These are phyloP conservation scores for Rubia tinctorum DNA, from an alignment of 305 asterid species.

Conservation along the genomic window DNA sequence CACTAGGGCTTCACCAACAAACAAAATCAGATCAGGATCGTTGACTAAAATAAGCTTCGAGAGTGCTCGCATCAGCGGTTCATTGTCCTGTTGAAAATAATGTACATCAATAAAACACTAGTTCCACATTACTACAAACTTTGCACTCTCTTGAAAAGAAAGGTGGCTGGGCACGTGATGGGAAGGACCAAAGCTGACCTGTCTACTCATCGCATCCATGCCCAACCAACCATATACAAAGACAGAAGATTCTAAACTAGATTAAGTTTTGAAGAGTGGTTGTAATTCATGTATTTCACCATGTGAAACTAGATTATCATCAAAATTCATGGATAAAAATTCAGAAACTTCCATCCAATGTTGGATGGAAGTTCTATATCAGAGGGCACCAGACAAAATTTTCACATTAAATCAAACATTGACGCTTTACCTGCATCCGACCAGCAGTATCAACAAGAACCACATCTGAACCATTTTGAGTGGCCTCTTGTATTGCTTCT, in stretches of 20 bases:
- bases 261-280: background rate
- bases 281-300: background rate
- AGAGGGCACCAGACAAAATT: background rate
- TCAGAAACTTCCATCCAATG: background rate
- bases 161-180: no score
- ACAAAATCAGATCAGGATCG: constrained; percentile 79
- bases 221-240: background rate
- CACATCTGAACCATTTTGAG: constrained; percentile 83
- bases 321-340: background rate
- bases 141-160: background rate
- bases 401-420: background rate
- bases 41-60: constrained; percentile 85
- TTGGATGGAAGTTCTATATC: background rate
- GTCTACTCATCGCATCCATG: no score
- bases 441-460: constrained; percentile 99
- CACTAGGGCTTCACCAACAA: constrained; percentile 98
- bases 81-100: constrained; percentile 65
- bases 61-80: constrained; percentile 95
- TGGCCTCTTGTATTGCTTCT: constrained; percentile 96
- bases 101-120: constrained; percentile 4
- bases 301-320: background rate
- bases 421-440: constrained; percentile 76
- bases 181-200: no score
- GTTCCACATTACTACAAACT: background rate
- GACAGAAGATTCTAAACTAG: background rate